Base-by-base conservation (phyloP, 2,329 filamentous ascomycete species). In the Ophiosphaerella korrae region DNA sequence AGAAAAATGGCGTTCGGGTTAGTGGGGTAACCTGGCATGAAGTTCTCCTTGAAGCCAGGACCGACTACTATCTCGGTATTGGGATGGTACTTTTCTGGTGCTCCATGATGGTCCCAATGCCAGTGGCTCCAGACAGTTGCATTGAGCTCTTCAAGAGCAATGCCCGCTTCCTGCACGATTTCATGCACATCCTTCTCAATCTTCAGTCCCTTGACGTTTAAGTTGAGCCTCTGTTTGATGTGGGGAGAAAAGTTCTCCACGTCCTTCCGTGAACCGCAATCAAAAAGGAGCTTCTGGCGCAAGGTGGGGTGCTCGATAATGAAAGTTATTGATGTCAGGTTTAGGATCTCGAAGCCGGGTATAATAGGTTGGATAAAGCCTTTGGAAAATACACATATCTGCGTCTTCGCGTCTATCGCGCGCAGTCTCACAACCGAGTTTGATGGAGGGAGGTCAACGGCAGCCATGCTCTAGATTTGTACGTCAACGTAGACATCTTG, bases 61-160 rank as follows among this genome's bases (percentile, higher is more conserved):
- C 82, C 82, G 2, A 83, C 80, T 36, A 84, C 60, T 0, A 84
- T 58, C 13, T 77, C 71, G 0, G 79, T 80, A 0, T 56, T 66
- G 0, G 57, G 0, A 0, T 78, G 77, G 42, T 84, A 84, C 0
- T 60, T 68, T 0, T 74, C 72, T 0, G 76, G 71, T 43, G 82
- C 77, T 0, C 82, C 83, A 9, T 74, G 77, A 48, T 84, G 82
- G 55, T 84, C 81, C 60, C 71, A 79, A 35, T 66, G 66, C 52
- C 72, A 77, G 52, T 82, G 79, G 47, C 75, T 77, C 62, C 67
- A 70, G 23, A 78, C 70, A 1, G 76, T 59, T 12, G 68, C 68
- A 33, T 75, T 69, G 14, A 79, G 67, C 7, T 56, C 36, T n/a
- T 53, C 42, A 11, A 56, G 33, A 5, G 51, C n/a, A 7, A 62